Evolutionary conservation across 768 basidiomycete species (phyloP), one percentile per base, ranked within the genome.

Genomic region (Galerina marginata): DNA sequence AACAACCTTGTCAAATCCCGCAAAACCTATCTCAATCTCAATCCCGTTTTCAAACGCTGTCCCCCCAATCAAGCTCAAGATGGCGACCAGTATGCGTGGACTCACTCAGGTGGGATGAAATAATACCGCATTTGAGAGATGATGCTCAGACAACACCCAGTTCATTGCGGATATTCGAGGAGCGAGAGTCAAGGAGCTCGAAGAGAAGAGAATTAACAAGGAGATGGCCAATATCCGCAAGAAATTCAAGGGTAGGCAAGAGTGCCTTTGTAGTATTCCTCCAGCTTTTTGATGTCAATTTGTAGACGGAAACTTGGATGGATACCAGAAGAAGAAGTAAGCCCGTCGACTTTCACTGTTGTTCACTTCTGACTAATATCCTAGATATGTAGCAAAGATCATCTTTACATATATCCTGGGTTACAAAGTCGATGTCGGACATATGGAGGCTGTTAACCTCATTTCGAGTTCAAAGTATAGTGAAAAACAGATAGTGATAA

Each of bases 211-310:
- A 56, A 97, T 99, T 67, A 99, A 99, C 79, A 96, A 98, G 76
- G 97, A 99, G 79, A 99, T 99, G 97, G 97, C 97, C 0, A 98
- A 99, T 69, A 99, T 99, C 63, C 83, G 97, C 61, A 96, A 97
- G 82, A 95, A 96, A 76, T 99, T 99, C 83, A 98, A 98, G 84
- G 94, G 95, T 92, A 55, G 16, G 43, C 20, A 45, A n/a, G 16
- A 29, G 38, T 70, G 16, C 15, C 43, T 46, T 29, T 53, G 54
- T 45, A 23, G 55, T 58, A 43, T 40, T 36, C 33, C n/a, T 15
- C 37, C 46, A 20, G 53, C 44, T 36, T 44, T 7, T 44, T 46
- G 61, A 63, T 38, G 33, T 9, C 55, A 64, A 57, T 25, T 1
- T 58, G 7, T 44, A 93, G 92, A 93, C 65, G 92, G 92, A 29